Evolutionary conservation across 768 basidiomycete genomes (phyloP), one percentile per base, ranked within the genome.

Genomic region (Phylloporus sp.): DNA sequence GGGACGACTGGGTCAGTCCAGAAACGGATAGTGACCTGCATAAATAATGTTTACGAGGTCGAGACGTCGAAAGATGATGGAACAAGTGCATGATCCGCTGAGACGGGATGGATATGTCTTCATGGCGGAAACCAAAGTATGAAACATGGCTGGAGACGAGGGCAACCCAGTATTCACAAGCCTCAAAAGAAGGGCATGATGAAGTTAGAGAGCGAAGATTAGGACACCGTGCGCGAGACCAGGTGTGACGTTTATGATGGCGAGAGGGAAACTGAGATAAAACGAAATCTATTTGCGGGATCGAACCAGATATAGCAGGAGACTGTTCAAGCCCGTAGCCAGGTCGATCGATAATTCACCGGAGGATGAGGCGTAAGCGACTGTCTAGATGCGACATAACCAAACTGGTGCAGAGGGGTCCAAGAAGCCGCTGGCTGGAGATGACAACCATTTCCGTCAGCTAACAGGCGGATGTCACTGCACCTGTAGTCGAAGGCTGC

Each of bases 81-180:
- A 63, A 64, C 50, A 62, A 59, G 59, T 56, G 62, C 64, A 67
- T 63, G 68, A 66, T 70, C 72, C 76, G 72, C 40, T 71, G 62
- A 69, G 79, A 82, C 80, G 73, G 80, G 78, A 81, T 80, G 80
- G 76, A 82, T 81, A 81, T 77, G 81, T 82, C 81, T 78, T 68
- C 65, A 70, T 68, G 64, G 53, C 60, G 62, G 56, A 59, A 61
- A 60, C 62, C 51, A 44, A 60, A 56, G 24, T 56, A 61, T 68
- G 53, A 56, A 49, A 59, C 59, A 63, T 28, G 47, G 52, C 46
- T 54, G 39, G 49, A 52, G 56, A 64, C 57, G 55, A 60, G 60
- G 60, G 47, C 55, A 59, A 58, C 62, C 67, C 69, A 62, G 62
- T 70, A 70, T 70, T 70, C 67, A 72, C 70, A 69, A 50, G 57